Evolutionary conservation across 352 stramenopile genomes (phyloP).

Genomic region (Phytophthora multivora): DNA sequence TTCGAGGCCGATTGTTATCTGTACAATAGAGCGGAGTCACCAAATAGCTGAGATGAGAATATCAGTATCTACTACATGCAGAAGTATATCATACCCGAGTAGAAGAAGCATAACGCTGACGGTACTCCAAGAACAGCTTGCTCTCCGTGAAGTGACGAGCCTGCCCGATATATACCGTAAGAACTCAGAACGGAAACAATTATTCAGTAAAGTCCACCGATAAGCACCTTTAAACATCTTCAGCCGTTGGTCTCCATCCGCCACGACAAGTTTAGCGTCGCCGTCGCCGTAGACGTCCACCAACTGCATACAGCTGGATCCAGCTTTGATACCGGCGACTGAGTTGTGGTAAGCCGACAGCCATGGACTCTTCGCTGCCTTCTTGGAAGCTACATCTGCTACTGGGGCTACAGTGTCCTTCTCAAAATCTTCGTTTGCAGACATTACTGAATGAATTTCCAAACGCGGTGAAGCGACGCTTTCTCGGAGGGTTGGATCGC

Average conservation of each 20-base stretch:
- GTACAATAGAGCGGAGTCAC: not conserved
- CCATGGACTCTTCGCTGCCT: conserved; percentile 63
- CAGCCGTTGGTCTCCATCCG: conserved; percentile 78
- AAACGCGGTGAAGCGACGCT: conserved; percentile 26
- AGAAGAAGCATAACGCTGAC: conserved; percentile 77
- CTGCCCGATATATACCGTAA: conserved; percentile 15
- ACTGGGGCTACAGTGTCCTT: conserved; percentile 7
- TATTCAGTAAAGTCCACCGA: not conserved
- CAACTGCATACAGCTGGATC: conserved; percentile 74
- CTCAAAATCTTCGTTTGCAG: conserved; percentile 28
- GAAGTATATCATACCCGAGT: conserved; percentile 55
- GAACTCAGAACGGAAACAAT: not conserved
- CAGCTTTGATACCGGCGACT: conserved; percentile 87
- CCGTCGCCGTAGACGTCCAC: conserved; percentile 87
- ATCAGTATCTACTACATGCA: not conserved
- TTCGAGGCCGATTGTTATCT: conserved; percentile 70
- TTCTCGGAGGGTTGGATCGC: conserved; percentile 24
- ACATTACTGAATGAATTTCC: conserved; percentile 6
- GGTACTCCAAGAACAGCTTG: conserved; percentile 81
- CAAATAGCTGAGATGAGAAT: not conserved
- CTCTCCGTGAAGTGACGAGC: conserved; percentile 80
- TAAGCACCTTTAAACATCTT: conserved; percentile 88
- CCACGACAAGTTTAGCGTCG: conserved; percentile 80
- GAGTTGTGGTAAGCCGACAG: conserved; percentile 91
- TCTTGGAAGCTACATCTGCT: conserved; percentile 24